Conservation (phyloP, 2,329 filamentous ascomycete genomes). For the Stemphylium lycopersici region DNA sequence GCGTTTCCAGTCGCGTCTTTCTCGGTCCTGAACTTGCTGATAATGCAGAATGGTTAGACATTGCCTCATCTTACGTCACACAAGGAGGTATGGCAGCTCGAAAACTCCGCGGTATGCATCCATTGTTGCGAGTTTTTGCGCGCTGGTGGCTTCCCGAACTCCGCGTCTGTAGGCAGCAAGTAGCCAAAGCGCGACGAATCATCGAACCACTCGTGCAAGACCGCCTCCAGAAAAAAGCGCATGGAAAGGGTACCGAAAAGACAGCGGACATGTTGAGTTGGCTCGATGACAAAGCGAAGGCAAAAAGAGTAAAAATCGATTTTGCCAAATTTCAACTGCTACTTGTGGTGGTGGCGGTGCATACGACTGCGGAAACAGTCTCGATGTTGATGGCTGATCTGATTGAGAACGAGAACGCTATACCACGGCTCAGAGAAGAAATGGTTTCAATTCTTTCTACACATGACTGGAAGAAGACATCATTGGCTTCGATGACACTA, state of each 20-base stretch:
- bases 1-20: not conserved
- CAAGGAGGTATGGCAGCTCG: not conserved
- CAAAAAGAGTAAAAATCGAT: not conserved
- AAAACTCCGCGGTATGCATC: not conserved
- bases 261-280: not conserved
- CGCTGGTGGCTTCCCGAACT: not conserved
- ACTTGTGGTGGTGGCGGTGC: not conserved
- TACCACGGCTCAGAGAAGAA: not conserved
- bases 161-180: not conserved
- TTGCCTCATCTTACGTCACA: not conserved
- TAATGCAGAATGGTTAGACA: not conserved
- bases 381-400: not conserved
- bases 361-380: not conserved
- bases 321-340: not conserved
- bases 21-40: not conserved
- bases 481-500: not conserved
- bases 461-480: not conserved
- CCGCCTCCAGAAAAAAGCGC: not conserved
- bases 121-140: not conserved
- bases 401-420: not conserved
- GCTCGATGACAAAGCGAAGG: not conserved
- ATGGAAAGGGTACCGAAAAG: not conserved
- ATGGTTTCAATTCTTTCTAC: not conserved
- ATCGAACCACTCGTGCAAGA: not conserved
- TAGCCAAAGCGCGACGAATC: not conserved